phyloP scores from a whole-genome alignment of 169 alveolate genomes.

The Prorocentrum cordatum region DNA sequence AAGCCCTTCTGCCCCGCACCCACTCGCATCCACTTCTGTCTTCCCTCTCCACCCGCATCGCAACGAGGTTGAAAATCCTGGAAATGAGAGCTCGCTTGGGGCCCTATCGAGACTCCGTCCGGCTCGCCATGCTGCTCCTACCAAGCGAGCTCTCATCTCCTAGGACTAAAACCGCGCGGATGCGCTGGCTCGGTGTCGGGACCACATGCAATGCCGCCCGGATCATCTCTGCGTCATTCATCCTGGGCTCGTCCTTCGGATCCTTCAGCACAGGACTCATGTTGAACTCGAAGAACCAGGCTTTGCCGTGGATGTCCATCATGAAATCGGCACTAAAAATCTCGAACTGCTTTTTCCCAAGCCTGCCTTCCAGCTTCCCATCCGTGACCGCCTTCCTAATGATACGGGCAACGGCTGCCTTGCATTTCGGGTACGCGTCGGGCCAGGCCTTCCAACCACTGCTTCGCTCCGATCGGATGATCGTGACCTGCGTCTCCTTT shows the following conservation, averaged over 20 bases:
- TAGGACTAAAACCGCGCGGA: no score
- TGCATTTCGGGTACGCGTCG: slow-evolving; percentile 56
- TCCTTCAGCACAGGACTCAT: slow-evolving; percentile 66
- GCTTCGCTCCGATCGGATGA: slow-evolving; percentile 48
- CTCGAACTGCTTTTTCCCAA: slow-evolving; percentile 35
- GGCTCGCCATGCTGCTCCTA: no score
- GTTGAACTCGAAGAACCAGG: slow-evolving; percentile 67
- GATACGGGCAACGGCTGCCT: slow-evolving; percentile 34
- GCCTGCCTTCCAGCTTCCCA: slow-evolving; percentile 56
- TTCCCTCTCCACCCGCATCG: no score
- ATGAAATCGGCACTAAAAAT: slow-evolving; percentile 51
- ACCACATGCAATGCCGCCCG: slow-evolving; percentile 45
- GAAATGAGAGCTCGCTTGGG: no score
- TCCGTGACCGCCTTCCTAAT: slow-evolving; percentile 20
- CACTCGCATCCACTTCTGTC: no score
- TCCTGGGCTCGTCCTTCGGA: slow-evolving; percentile 63
- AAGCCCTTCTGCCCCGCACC: no score
- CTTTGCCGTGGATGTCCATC: slow-evolving; percentile 22
- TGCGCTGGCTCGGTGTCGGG: neutral
- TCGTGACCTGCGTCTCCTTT: slow-evolving; percentile 68
- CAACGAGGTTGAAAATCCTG: no score
- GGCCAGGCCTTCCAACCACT: slow-evolving; percentile 61
- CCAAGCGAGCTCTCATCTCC: no score
- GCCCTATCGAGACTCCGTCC: no score
- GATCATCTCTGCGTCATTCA: slow-evolving; percentile 54